Evolutionary conservation across 225 moss, liverwort and hornwort species (phyloP), one percentile per base, ranked within the genome.

Genomic region (Takakia lepidozioides): DNA sequence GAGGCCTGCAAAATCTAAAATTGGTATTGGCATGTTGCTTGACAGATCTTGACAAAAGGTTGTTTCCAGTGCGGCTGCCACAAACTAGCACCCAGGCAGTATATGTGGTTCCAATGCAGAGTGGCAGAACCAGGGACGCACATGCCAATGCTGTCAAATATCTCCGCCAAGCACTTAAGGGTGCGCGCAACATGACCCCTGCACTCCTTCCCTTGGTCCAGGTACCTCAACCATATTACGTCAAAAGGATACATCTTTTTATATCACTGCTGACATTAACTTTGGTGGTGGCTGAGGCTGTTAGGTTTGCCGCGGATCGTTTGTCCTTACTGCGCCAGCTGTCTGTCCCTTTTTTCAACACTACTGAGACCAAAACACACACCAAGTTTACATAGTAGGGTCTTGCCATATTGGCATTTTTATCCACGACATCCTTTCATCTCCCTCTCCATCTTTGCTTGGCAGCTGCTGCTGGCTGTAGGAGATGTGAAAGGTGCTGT

Each of bases 171-270:
- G 76, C 93, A 52, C 58, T 86, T 19, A 52, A 40, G 19, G 59
- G 56, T 48, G 78, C 71, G 23, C 55, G 78, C 47, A 69, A 72
- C 58, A 69, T 84, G 86, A 68, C 72, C 19, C 81, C 88, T 47
- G 88, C 86, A 57, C 76, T 93, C 55, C 78, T 93, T 60, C 93
- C 93, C 51, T 76, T 93, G 55, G 86, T 93, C 6, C 92, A 90
- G 83, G 90, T 81, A 67, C n/a, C 41, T 21, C 28, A 2, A 16
- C 3, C 49, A 3, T 13, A 20, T 20, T 19, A 22, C 17, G 38
- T 17, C 13, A 14, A 38, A 14, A 38, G 17, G 38, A 38, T 15
- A 38, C 17, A 10, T 38, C 38, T 17, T 38, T 38, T 37, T 37
- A 16, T 11, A 16, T 38, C 38, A 38, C 38, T 38, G n/a, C n/a